Evolutionary conservation across 2,329 filamentous ascomycete genomes (phyloP).

Genomic region (Teratosphaeria zuluensis): DNA sequence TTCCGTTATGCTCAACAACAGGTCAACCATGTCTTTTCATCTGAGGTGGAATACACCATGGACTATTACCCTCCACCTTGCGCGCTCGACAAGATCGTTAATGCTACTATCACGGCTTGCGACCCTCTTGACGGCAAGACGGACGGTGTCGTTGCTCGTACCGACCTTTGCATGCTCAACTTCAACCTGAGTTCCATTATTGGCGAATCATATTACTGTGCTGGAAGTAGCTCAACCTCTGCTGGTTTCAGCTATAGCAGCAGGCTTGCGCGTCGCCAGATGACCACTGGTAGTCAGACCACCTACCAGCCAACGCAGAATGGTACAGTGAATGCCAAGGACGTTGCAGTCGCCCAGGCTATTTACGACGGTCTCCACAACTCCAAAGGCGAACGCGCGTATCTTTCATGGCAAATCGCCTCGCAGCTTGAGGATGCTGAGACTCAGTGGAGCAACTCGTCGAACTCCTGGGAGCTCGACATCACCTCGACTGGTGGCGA

Average conservation of each 20-base stretch:
- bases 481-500: neutral
- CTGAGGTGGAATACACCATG: slow-evolving; percentile 30
- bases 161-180: neutral
- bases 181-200: neutral
- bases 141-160: slow-evolving; percentile 45
- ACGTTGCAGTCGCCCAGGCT: slow-evolving; percentile 24
- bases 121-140: slow-evolving; percentile 46
- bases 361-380: slow-evolving; percentile 34
- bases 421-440: neutral
- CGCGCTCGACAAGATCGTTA: slow-evolving; percentile 43
- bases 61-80: slow-evolving; percentile 36
- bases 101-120: slow-evolving; percentile 45
- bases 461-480: slow-evolving; percentile 38
- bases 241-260: slow-evolving; percentile 8
- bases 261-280: slow-evolving; percentile 29
- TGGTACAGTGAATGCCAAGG: slow-evolving; percentile 25
- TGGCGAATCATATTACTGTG: neutral
- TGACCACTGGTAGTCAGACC: slow-evolving; percentile 29
- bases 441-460: slow-evolving; percentile 18
- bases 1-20: slow-evolving; percentile 40
- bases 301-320: slow-evolving; percentile 28
- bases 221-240: neutral
- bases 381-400: slow-evolving; percentile 16
- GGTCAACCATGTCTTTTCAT: slow-evolving; percentile 33
- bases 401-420: neutral